These are phyloP conservation scores for Hypsizygus marmoreus DNA, from an alignment of 768 basidiomycete genomes.

Conservation along the genomic window DNA sequence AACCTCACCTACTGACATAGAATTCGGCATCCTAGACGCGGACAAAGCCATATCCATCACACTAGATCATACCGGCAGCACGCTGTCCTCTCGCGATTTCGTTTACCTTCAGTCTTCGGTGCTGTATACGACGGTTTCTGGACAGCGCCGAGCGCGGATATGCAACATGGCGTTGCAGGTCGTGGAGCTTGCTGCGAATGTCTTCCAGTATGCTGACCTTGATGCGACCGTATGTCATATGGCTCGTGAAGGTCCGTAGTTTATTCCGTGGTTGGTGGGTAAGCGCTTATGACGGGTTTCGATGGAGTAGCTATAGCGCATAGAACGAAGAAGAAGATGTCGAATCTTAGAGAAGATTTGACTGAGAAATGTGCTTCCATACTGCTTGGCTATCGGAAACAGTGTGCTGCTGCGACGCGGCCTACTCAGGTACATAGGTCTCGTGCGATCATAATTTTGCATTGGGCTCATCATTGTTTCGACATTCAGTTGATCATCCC, in stretches of 20 bases:
- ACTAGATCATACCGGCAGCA: conserved; percentile 67
- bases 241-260: conserved; percentile 70
- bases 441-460: not conserved
- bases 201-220: conserved; percentile 91
- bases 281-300: conserved; percentile 2
- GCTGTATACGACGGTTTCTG: conserved; percentile 78
- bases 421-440: conserved; percentile 66
- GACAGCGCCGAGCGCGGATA: conserved; percentile 81
- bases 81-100: conserved; percentile 68
- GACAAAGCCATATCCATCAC: conserved; percentile 77
- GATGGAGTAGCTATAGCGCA: conserved; percentile 63
- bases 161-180: conserved; percentile 86
- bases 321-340: conserved; percentile 59
- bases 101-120: conserved; percentile 86
- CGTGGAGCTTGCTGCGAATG: conserved; percentile 82
- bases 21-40: conserved; percentile 78
- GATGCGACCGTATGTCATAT: conserved; percentile 78
- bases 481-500: conserved; percentile 88
- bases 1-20: conserved; percentile 69
- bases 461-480: conserved; percentile 11
- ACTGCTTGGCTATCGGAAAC: conserved; percentile 82
- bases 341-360: conserved; percentile 80
- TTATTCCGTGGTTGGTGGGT: not conserved
- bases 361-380: conserved; percentile 83
- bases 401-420: conserved; percentile 81